phyloP scores from a whole-genome alignment of 116 monocot species.

The Iris pallida region DNA sequence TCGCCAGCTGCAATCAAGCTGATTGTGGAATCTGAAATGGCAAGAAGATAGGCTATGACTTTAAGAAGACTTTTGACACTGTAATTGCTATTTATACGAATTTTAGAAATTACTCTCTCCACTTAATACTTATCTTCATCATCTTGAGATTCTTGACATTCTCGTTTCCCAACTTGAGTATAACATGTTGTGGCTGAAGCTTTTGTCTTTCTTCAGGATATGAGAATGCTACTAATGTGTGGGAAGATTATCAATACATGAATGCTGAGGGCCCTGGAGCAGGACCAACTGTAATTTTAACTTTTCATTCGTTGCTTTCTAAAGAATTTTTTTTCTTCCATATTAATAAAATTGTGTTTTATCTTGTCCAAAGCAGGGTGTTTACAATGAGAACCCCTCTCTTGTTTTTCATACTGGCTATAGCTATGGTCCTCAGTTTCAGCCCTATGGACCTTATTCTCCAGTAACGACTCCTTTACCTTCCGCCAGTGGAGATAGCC shows the following conservation, averaged over 20 bases:
- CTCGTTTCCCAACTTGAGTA: too few relatives aligned
- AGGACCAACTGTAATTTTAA: conserved; percentile 57
- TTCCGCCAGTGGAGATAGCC: conserved; percentile 56
- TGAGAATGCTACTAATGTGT: conserved; percentile 50
- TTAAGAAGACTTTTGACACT: too few relatives aligned
- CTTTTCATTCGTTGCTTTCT: neutral
- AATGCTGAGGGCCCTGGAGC: conserved; percentile 52
- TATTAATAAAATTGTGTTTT: neutral
- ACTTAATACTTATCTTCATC: too few relatives aligned
- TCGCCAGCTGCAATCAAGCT: too few relatives aligned
- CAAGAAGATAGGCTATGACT: too few relatives aligned
- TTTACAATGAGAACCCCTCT: conserved; percentile 65
- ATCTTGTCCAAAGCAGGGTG: conserved; percentile 47
- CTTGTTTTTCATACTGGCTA: conserved; percentile 74
- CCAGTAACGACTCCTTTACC: conserved; percentile 72
- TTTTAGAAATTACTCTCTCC: too few relatives aligned
- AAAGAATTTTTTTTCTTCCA: neutral
- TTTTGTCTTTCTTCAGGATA: conserved; percentile 43
- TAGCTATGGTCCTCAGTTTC: conserved; percentile 69
- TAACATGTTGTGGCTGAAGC: neutral
- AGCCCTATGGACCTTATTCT: conserved; percentile 85
- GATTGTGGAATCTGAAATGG: too few relatives aligned
- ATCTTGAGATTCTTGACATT: too few relatives aligned
- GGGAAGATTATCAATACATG: conserved; percentile 64
- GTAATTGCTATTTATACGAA: too few relatives aligned